Percentiles rank a stretch among this genome's conserved stretches.
phyloP scores from a whole-genome alignment of 306 rosid species.

The Acacia melanoxylon region DNA sequence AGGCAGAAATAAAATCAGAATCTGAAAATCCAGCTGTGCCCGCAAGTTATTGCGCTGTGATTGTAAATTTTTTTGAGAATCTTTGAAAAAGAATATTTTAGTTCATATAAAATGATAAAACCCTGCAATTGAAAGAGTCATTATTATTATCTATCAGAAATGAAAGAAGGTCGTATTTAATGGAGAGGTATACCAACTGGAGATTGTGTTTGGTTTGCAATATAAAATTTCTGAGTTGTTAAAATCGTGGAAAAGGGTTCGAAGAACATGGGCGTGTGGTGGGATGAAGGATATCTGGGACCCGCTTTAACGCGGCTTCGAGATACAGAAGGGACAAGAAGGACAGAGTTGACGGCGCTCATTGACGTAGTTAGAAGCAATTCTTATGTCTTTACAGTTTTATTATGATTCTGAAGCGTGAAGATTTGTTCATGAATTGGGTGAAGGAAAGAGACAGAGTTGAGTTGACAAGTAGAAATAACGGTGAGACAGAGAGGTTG shows the following conservation, averaged over 20 bases:
- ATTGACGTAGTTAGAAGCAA: not conserved
- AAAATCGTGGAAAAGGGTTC: not conserved
- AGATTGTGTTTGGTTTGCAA: not conserved
- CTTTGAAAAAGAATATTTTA: not conserved
- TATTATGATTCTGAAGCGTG: not conserved
- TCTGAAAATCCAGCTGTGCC: conserved; percentile 33
- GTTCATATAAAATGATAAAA: conserved; percentile 1
- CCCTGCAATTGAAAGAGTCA: not conserved
- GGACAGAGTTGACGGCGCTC: not conserved
- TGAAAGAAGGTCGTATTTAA: not conserved
- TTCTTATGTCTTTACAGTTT: not conserved
- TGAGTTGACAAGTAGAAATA: not conserved
- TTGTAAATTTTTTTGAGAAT: conserved; percentile 5
- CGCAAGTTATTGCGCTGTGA: conserved; percentile 22
- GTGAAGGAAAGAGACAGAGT: not conserved
- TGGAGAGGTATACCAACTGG: not conserved
- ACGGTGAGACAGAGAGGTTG: not conserved
- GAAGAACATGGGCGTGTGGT: conserved; percentile 25
- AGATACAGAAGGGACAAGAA: not conserved
- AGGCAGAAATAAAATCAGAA: not conserved
- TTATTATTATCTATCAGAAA: not conserved
- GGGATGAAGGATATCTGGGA: conserved; percentile 27
- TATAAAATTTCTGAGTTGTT: not conserved
- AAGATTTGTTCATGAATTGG: not conserved
- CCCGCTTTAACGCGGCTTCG: conserved; percentile 37